Evolutionary conservation across 768 basidiomycete genomes (phyloP).

Genomic region (Kwoniella shandongensis): DNA sequence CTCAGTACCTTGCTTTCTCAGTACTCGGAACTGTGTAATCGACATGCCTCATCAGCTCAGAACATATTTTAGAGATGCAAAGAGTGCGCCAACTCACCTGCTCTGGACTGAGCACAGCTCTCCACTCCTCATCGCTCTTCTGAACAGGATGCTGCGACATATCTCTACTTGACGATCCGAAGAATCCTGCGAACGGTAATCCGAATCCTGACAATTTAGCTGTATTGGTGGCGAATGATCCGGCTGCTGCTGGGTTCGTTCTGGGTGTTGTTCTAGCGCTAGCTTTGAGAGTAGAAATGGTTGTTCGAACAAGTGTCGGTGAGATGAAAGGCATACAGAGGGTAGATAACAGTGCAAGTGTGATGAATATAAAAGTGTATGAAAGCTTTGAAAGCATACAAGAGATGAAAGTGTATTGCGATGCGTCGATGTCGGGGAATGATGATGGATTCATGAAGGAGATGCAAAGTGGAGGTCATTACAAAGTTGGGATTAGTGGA

Average conservation of each 20-base stretch:
- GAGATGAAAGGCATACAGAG: conserved; percentile 29
- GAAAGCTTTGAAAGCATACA: too few species aligned
- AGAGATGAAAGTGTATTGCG: too few species aligned
- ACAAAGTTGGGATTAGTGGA: too few species aligned
- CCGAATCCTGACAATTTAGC: conserved; percentile 28
- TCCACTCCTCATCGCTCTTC: conserved; percentile 79
- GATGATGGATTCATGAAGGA: too few species aligned
- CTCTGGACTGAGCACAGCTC: conserved; percentile 71
- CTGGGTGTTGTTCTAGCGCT: conserved; percentile 7
- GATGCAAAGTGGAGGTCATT: too few species aligned
- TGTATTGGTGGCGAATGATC: conserved; percentile 6
- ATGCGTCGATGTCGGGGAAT: too few species aligned
- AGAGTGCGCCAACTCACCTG: conserved; percentile 77
- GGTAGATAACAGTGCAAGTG: neutral
- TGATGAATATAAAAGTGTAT: too few species aligned
- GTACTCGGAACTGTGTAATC: conserved; percentile 83
- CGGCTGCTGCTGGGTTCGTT: conserved; percentile 9
- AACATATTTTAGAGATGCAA: too few species aligned
- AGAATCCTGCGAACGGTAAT: conserved; percentile 37
- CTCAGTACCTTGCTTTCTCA: conserved; percentile 88
- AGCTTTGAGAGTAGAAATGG: conserved; percentile 18
- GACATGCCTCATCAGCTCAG: conserved; percentile 11
- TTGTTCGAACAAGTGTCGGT: conserved; percentile 20
- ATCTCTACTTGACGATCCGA: conserved; percentile 15
- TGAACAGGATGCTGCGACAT: conserved; percentile 33